phyloP scores from a whole-genome alignment of 2,329 filamentous ascomycete genomes.

The Stemphylium lycopersici region DNA sequence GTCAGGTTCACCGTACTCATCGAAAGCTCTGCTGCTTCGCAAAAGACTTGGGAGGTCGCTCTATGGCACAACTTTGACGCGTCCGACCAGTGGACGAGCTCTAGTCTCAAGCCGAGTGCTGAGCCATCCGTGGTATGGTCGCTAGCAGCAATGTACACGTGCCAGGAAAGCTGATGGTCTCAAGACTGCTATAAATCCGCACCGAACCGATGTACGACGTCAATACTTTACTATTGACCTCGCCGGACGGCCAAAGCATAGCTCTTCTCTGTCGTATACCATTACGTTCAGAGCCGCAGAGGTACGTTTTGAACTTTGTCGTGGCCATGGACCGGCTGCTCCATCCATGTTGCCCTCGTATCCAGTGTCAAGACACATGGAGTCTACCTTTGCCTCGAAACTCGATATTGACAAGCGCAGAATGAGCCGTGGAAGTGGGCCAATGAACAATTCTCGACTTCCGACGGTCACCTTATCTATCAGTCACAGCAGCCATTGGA shows the following conservation, averaged over 20 bases:
- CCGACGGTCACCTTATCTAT: slow-evolving; percentile 68
- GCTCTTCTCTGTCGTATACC: slow-evolving; percentile 66
- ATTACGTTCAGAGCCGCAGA: slow-evolving; percentile 67
- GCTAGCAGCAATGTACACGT: neutral
- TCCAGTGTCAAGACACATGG: neutral
- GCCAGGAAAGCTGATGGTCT: slow-evolving; percentile 13
- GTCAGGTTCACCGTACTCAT: slow-evolving; percentile 72
- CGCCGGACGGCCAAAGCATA: slow-evolving; percentile 51
- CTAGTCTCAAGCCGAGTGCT: slow-evolving; percentile 57
- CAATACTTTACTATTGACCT: slow-evolving; percentile 64
- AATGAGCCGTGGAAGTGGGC: slow-evolving; percentile 72
- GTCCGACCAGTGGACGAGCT: slow-evolving; percentile 64
- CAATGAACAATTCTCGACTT: slow-evolving; percentile 66
- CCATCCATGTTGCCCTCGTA: neutral
- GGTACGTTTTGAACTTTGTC: neutral
- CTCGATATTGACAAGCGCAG: slow-evolving; percentile 5
- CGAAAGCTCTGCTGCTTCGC: slow-evolving; percentile 64
- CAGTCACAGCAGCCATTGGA: slow-evolving; percentile 46
- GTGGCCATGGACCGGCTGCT: too few species aligned
- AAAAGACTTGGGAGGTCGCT: slow-evolving; percentile 71
- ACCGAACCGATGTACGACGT: slow-evolving; percentile 25
- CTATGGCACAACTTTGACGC: slow-evolving; percentile 73
- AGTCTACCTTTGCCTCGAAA: neutral
- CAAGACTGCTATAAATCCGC: slow-evolving; percentile 33
- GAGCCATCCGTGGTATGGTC: slow-evolving; percentile 33